phyloP scores from a whole-genome alignment of 331 rosid genomes.

The Saraca asoca region DNA sequence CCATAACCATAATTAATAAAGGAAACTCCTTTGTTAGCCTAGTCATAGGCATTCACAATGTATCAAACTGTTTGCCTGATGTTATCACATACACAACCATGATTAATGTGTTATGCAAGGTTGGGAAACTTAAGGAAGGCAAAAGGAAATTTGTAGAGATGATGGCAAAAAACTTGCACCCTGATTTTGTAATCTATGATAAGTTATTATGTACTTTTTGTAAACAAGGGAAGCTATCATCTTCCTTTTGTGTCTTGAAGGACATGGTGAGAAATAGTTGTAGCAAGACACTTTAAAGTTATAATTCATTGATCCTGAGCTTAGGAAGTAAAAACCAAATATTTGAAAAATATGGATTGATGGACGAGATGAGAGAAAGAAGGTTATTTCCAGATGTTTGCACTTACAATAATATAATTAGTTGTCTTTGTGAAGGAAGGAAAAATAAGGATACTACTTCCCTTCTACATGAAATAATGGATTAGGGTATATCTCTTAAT shows the following conservation, averaged over 20 bases:
- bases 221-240: constrained; percentile 80
- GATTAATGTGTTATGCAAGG: constrained; percentile 74
- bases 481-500: constrained; percentile 73
- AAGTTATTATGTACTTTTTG: constrained; percentile 65
- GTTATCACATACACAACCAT: constrained; percentile 74
- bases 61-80: constrained; percentile 69
- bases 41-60: constrained; percentile 52
- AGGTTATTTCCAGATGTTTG: constrained; percentile 66
- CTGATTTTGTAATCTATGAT: constrained; percentile 74
- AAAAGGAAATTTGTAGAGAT: constrained; percentile 81
- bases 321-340: constrained; percentile 67
- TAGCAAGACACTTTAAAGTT: constrained; percentile 83
- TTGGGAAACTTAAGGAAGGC: constrained; percentile 85
- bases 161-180: constrained; percentile 67
- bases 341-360: constrained; percentile 87
- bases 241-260: constrained; percentile 86
- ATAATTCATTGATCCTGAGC: constrained; percentile 80
- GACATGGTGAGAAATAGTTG: constrained; percentile 95
- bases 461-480: constrained; percentile 85
- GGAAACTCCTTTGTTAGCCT: constrained; percentile 64
- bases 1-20: too few relatives aligned
- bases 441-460: constrained; percentile 69
- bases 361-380: constrained; percentile 92
- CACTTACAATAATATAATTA: constrained; percentile 76
- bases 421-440: constrained; percentile 76